Percentiles rank a stretch among this genome's conserved stretches.
Evolutionary conservation across 164 flowering plant species (phyloP).

Genomic region (Magnolia kwangsiensis): DNA sequence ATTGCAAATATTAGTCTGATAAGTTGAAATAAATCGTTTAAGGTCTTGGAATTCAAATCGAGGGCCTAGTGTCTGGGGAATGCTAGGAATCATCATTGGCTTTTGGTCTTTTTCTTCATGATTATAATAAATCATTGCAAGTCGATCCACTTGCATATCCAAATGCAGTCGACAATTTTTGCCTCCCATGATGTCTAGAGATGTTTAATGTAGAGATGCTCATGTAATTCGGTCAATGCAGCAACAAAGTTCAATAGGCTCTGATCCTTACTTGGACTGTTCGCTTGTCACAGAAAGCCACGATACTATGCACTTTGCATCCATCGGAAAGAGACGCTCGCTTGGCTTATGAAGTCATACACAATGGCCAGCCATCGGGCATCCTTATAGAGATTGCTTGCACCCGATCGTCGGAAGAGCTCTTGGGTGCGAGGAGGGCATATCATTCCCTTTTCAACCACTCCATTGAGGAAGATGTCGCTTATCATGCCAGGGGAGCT

Average conservation of each 20-base stretch:
- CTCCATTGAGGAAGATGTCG: conserved; percentile 88
- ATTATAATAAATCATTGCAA: not conserved
- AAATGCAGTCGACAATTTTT: not conserved
- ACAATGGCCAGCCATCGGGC: conserved; percentile 26
- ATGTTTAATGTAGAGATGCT: not conserved
- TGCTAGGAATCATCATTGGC: no score
- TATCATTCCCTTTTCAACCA: conserved; percentile 76
- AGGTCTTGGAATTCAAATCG: no score
- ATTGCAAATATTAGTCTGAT: no score
- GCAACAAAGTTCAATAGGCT: not conserved
- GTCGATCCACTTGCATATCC: not conserved
- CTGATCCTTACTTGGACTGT: not conserved
- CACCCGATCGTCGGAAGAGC: conserved; percentile 71
- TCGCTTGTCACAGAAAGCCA: conserved; percentile 44
- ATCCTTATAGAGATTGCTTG: conserved; percentile 69
- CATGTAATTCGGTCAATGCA: not conserved
- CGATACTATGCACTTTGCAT: conserved; percentile 75
- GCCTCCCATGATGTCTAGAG: not conserved
- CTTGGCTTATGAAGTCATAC: conserved; percentile 49
- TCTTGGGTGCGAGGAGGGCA: conserved; percentile 72
- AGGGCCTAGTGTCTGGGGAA: no score
- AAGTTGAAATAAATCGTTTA: no score
- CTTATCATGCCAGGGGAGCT: conserved; percentile 29
- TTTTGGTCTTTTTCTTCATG: not conserved
- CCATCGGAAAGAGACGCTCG: conserved; percentile 93